A percentile compares a stretch with the other conserved stretches of the same genome.
Evolutionary conservation across 352 stramenopile species (phyloP).

Genomic region (Phytopythium kandeliae): DNA sequence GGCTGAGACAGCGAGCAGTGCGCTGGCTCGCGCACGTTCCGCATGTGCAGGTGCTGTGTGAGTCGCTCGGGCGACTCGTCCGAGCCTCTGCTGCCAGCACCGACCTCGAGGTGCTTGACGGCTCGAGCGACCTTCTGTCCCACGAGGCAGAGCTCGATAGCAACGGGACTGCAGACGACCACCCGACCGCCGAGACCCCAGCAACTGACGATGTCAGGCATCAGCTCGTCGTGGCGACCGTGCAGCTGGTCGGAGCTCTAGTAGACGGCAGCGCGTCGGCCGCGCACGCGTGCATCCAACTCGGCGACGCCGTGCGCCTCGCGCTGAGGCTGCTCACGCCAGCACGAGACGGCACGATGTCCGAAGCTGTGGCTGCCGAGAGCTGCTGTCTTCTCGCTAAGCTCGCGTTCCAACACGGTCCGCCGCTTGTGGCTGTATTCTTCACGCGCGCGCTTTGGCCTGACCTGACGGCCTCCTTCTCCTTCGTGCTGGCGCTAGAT

Average conservation of each 20-base stretch:
- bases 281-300: slow-evolving; percentile 1
- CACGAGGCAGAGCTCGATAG: not conserved
- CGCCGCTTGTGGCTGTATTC: slow-evolving; percentile 10
- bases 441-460: too few relatives aligned
- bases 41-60: slow-evolving; percentile 22
- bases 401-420: slow-evolving; percentile 56
- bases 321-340: slow-evolving; percentile 27
- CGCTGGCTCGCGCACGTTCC: slow-evolving; percentile 13
- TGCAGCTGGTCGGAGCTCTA: slow-evolving; percentile 14
- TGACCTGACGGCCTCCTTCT: not conserved
- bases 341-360: slow-evolving; percentile 16
- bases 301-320: slow-evolving; percentile 20
- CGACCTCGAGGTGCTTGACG: not conserved
- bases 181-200: not conserved
- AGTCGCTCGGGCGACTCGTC: slow-evolving; percentile 12
- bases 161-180: not conserved
- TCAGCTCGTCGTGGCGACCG: not conserved
- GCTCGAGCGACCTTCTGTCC: not conserved
- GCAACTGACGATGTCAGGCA: not conserved
- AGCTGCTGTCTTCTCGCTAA: slow-evolving; percentile 48
- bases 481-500: slow-evolving; percentile 7
- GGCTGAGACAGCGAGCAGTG: slow-evolving; percentile 19
- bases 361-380: slow-evolving; percentile 24
- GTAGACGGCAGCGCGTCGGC: slow-evolving; percentile 4
- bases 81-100: not conserved